A percentile compares a stretch with the other conserved stretches of the same genome.
phyloP scores from a whole-genome alignment of 1,284 basidiomycete genomes.

The Cutaneotrichosporon cavernicola region DNA sequence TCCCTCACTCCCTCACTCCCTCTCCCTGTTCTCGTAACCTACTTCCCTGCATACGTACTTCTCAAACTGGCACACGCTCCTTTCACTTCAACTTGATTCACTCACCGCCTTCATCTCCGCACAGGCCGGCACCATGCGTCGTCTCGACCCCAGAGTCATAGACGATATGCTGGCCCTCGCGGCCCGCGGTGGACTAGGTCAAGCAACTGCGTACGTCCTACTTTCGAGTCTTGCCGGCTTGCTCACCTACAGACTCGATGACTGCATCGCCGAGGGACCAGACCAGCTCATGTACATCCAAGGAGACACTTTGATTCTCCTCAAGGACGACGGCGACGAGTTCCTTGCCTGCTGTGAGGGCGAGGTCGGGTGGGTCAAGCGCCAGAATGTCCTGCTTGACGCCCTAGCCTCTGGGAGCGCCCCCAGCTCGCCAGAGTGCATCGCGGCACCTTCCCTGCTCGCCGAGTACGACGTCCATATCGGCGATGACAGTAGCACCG shows the following conservation, averaged over 20 bases:
- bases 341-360: conserved; percentile 80
- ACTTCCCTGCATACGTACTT: not conserved
- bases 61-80: not conserved
- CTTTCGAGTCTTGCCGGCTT: not conserved
- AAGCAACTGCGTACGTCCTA: conserved; percentile 43
- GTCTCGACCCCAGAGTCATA: conserved; percentile 42
- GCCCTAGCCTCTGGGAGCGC: conserved; percentile 29
- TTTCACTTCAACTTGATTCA: not conserved
- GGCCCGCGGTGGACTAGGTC: conserved; percentile 42
- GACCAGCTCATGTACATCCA: conserved; percentile 87
- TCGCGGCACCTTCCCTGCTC: not conserved
- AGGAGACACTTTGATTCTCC: conserved; percentile 74
- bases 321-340: conserved; percentile 66
- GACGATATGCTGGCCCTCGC: conserved; percentile 42
- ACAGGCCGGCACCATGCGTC: conserved; percentile 13
- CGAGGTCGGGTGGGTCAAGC: conserved; percentile 78
- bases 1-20: not conserved
- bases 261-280: conserved; percentile 72
- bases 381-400: conserved; percentile 32
- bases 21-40: not conserved
- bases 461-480: not conserved
- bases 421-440: conserved; percentile 8
- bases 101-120: not conserved
- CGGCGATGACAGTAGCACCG: not conserved
- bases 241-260: conserved; percentile 48